Conservation (phyloP, 2,329 filamentous ascomycete species). For the Periconia macrospinosa region DNA sequence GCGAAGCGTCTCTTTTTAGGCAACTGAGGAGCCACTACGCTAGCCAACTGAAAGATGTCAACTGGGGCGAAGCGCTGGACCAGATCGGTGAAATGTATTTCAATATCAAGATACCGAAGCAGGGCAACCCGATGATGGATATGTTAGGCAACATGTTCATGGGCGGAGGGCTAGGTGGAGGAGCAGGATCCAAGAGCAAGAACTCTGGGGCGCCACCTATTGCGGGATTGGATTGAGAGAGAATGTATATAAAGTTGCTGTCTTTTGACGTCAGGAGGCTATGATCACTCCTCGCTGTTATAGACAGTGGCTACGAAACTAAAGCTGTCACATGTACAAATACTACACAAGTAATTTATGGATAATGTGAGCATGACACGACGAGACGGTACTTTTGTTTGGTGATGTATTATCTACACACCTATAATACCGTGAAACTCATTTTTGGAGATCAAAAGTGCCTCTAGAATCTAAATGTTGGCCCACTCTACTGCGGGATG, state of each 20-base stretch:
- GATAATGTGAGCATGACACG: background rate
- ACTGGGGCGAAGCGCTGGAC: constrained; percentile 79
- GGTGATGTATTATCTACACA: constrained; percentile 23
- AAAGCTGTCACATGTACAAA: constrained; percentile 1
- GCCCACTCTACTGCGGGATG: constrained; percentile 24
- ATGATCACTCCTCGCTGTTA: background rate
- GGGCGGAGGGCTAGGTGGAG: constrained; percentile 65
- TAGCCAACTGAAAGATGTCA: constrained; percentile 72
- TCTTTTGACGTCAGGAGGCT: background rate
- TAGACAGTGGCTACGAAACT: background rate
- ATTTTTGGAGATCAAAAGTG: background rate
- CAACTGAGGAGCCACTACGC: constrained; percentile 83
- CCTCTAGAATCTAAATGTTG: background rate
- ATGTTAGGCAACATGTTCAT: constrained; percentile 98
- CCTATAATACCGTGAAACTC: background rate
- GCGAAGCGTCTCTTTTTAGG: constrained; percentile 74
- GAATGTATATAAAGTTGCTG: background rate
- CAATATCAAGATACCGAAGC: constrained; percentile 80
- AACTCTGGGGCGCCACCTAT: constrained; percentile 47
- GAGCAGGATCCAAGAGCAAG: constrained; percentile 48
- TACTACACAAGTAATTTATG: background rate
- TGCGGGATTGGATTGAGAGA: constrained; percentile 39
- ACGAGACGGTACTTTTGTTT: background rate
- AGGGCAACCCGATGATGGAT: constrained; percentile 91
- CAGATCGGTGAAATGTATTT: constrained; percentile 98